Percentiles rank a stretch among this genome's conserved stretches.
phyloP scores from a whole-genome alignment of 441 rosid species.

The Cnidoscolus chayamansa region DNA sequence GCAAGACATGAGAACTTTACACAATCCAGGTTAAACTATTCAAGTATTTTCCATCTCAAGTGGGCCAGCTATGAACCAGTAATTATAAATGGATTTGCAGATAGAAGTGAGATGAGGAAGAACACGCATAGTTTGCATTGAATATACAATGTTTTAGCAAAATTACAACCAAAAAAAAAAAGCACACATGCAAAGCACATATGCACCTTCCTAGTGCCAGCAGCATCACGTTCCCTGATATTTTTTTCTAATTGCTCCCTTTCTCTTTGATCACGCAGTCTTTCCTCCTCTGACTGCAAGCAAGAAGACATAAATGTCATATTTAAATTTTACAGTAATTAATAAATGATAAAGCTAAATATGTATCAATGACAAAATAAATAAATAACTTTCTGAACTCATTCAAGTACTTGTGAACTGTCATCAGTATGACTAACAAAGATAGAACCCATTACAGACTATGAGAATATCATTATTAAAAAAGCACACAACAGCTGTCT shows the following conservation, averaged over 20 bases:
- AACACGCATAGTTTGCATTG: neutral
- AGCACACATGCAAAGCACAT: too few species aligned
- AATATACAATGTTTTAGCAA: neutral
- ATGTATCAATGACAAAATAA: neutral
- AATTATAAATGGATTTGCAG: neutral
- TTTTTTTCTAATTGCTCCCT: slow-evolving; percentile 81
- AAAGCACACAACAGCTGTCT: neutral
- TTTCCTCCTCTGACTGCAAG: slow-evolving; percentile 88
- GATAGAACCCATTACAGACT: neutral
- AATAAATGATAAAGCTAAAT: neutral
- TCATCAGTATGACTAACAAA: neutral
- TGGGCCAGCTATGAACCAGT: neutral
- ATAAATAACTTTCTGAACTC: neutral
- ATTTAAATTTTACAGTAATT: slow-evolving; percentile 14
- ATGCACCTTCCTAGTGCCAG: slow-evolving; percentile 73
- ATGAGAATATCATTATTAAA: neutral
- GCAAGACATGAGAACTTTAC: neutral
- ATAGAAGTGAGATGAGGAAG: neutral
- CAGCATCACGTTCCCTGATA: slow-evolving; percentile 84
- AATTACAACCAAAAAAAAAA: too few species aligned
- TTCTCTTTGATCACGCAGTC: slow-evolving; percentile 84
- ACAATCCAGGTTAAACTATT: neutral
- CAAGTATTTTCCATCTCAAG: neutral
- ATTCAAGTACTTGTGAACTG: neutral
- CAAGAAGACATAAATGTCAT: slow-evolving; percentile 19